Percentiles rank a stretch among this genome's conserved stretches.
These are phyloP conservation scores for Myriosclerotinia curreyana DNA, from an alignment of 2,329 filamentous ascomycete genomes.

Conservation along the genomic window DNA sequence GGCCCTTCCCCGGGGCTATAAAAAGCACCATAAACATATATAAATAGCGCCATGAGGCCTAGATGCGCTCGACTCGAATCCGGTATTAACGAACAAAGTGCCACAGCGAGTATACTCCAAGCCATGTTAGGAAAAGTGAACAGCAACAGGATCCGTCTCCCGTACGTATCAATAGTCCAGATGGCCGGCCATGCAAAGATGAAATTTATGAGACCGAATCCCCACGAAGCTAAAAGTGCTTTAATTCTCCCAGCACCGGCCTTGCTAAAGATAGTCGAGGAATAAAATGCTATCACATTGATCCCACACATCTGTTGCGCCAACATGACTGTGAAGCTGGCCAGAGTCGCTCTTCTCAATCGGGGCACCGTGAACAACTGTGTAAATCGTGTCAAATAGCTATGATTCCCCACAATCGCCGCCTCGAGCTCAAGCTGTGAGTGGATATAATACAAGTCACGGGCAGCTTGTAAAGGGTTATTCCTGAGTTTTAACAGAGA, in stretches of 20 bases:
- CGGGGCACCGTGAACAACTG: constrained; percentile 69
- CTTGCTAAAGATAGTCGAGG: constrained; percentile 59
- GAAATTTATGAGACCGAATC: constrained; percentile 47
- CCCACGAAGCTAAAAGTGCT: constrained; percentile 19
- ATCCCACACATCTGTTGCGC: constrained; percentile 42
- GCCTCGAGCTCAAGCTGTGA: constrained; percentile 49
- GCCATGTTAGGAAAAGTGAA: constrained; percentile 68
- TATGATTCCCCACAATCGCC: constrained; percentile 36
- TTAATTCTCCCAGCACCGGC: constrained; percentile 54
- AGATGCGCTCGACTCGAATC: constrained; percentile 44
- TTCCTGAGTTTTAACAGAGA: constrained; percentile 58
- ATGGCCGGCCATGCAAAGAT: constrained; percentile 51
- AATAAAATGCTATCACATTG: constrained; percentile 70
- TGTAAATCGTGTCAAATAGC: constrained; percentile 52
- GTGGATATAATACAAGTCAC: constrained; percentile 61
- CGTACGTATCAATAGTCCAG: constrained; percentile 62
- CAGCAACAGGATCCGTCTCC: constrained; percentile 57
- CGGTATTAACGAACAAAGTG: constrained; percentile 54
- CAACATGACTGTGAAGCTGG: constrained; percentile 67
- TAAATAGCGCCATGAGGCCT: constrained; percentile 57
- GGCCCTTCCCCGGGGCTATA: constrained; percentile 65
- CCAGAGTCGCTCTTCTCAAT: constrained; percentile 68
- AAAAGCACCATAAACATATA: constrained; percentile 65
- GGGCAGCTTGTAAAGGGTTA: constrained; percentile 56
- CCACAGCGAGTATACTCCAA: constrained; percentile 60